Base-by-base conservation (phyloP, 352 stramenopile genomes). In the Nothophytophthora sp. region DNA sequence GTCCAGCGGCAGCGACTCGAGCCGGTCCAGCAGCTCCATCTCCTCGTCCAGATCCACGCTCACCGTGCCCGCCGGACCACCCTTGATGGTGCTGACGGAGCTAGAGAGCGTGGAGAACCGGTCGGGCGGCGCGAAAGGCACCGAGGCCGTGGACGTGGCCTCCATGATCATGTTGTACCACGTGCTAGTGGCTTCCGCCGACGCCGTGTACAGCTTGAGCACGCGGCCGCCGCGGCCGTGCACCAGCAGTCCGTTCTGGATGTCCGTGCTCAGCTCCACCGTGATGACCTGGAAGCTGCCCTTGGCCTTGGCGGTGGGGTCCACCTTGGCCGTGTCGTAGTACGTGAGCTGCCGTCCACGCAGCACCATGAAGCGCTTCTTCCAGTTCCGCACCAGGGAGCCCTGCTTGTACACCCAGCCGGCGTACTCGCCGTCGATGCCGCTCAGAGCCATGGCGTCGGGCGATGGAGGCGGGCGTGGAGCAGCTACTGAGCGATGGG, bases 321-420 rank as follows among this genome's bases (percentile, higher is more conserved):
- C 76, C 41, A 92, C 47, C 16, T 67, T 73, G 34, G 76, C 75
- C 50, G 77, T 90, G 60, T 92, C 75, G 65, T 92, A 94, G 67
- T 94, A 94, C 51, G 80, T 89, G 27, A 94, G 65, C 41, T 91
- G 79, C 35, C 82, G 82, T n/a, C 80, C 81, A 24, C 65, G 66
- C 38, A 94, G 69, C 50, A 94, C 77, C 73, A 94, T 86, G 56
- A 87, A 94, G 36, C 84, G 81, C 65, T 88, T 88, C 76, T 94
- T 94, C 84, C 84, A 94, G 66, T 81, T 92, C 50, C 67, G 71
- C 34, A 94, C 66, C 12, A 92, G 64, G 23, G 73, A 88, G 47
- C 84, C 84, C 51, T 94, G 81, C 48, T 94, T 94, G 70, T 80
- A 92, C 24, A 91, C 80, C 84, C 84, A 94, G 35, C 84, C 84